These are phyloP conservation scores for Mucor racemosus DNA, from an alignment of 371 early-diverging fungal species.

Conservation along the genomic window DNA sequence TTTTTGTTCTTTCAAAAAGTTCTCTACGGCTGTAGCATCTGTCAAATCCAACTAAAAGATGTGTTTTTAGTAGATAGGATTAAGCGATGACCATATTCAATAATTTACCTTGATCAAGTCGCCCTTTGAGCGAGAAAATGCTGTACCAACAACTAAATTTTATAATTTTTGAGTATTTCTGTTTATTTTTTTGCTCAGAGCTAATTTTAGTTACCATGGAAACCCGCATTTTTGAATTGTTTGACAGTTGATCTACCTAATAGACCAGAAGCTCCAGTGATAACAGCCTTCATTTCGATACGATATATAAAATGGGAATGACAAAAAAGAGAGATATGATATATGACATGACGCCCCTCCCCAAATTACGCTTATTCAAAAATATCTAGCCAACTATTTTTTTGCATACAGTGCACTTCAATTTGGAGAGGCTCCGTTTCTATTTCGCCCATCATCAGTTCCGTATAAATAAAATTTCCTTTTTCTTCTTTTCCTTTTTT, in stretches of 20 bases:
- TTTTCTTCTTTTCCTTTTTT: background rate
- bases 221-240: slow-evolving; percentile 56
- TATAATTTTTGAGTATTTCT: background rate
- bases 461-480: background rate
- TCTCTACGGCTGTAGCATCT: slow-evolving; percentile 54
- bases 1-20: slow-evolving; percentile 58
- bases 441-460: slow-evolving; percentile 1
- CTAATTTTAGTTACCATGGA: slow-evolving; percentile 45
- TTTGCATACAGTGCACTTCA: slow-evolving; percentile 6
- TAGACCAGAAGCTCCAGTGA: slow-evolving; percentile 87
- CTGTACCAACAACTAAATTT: slow-evolving; percentile 69
- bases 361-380: slow-evolving; percentile 1
- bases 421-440: background rate
- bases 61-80: background rate
- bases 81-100: background rate
- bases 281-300: slow-evolving; percentile 56
- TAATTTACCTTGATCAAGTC: slow-evolving; percentile 61
- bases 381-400: background rate
- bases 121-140: slow-evolving; percentile 64
- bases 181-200: background rate
- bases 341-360: background rate
- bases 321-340: background rate
- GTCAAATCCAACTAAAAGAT: slow-evolving; percentile 67
- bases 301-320: too few relatives aligned
- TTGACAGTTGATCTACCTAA: slow-evolving; percentile 76